Conservation (phyloP, 495 filamentous ascomycete species). For the Ramalina intermedia region DNA sequence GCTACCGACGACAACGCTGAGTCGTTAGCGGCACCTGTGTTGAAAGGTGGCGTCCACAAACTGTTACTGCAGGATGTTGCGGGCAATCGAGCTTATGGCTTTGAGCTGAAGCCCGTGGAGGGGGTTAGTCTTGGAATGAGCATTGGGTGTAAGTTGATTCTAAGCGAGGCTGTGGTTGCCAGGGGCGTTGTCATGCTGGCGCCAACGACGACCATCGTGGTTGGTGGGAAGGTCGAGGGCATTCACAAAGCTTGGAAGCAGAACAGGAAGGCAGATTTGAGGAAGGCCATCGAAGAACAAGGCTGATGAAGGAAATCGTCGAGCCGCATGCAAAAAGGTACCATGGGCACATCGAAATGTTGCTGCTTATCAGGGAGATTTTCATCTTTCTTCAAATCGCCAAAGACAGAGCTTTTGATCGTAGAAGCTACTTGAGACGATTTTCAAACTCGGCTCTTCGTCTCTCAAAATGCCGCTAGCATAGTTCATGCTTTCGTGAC, state of each 20-base stretch:
- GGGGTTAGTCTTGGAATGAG: constrained; percentile 48
- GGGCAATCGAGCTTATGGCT: constrained; percentile 52
- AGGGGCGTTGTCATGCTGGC: constrained; percentile 68
- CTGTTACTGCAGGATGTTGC: constrained; percentile 67
- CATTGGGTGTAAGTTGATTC: constrained; percentile 69
- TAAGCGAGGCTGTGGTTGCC: constrained; percentile 52
- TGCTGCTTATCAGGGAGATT: neutral
- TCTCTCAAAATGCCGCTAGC: constrained; percentile 54
- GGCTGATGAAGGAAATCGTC: neutral
- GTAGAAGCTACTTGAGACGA: constrained; percentile 82
- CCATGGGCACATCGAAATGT: no score
- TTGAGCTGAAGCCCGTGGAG: constrained; percentile 57
- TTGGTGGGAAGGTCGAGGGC: constrained; percentile 79
- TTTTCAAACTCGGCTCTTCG: constrained; percentile 14
- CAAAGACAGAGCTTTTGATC: constrained; percentile 72
- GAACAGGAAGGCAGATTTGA: constrained; percentile 53
- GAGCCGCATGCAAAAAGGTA: no score
- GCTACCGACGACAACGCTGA: constrained; percentile 31
- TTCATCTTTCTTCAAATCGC: constrained; percentile 19
- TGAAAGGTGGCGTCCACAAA: constrained; percentile 52
- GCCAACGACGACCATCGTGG: constrained; percentile 41
- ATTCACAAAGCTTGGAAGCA: constrained; percentile 67
- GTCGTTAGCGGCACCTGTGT: constrained; percentile 11
- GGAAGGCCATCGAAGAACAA: constrained; percentile 36
- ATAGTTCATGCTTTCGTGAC: constrained; percentile 94